Conservation (phyloP, 768 basidiomycete species). For the Leccinum imitatum region DNA sequence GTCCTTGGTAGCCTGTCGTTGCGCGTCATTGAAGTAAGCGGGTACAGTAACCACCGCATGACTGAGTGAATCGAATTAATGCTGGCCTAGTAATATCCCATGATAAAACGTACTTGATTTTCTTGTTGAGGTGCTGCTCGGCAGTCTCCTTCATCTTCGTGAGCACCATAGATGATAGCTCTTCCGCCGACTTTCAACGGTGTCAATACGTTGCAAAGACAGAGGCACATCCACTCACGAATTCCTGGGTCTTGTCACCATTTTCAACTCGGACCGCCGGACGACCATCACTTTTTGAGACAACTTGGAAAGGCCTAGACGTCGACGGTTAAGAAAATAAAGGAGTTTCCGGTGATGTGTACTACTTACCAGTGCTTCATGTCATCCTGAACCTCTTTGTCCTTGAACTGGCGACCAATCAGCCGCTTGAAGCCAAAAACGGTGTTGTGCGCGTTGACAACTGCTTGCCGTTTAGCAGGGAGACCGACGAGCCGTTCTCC, state of each 20-base stretch:
- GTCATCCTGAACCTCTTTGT: slow-evolving; percentile 93
- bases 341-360: not conserved
- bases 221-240: slow-evolving; percentile 50
- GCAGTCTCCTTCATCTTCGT: slow-evolving; percentile 96
- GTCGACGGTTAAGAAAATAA: slow-evolving; percentile 1
- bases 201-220: slow-evolving; percentile 7
- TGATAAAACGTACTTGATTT: slow-evolving; percentile 71
- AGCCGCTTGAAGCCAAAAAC: slow-evolving; percentile 93
- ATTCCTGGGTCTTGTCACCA: slow-evolving; percentile 77
- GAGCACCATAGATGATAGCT: slow-evolving; percentile 85
- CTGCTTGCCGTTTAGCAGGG: slow-evolving; percentile 95
- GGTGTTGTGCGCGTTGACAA: slow-evolving; percentile 93
- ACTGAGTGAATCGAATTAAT: slow-evolving; percentile 35
- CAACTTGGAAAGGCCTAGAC: slow-evolving; percentile 77
- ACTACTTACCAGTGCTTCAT: slow-evolving; percentile 71
- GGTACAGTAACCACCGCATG: slow-evolving; percentile 94
- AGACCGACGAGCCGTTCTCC: slow-evolving; percentile 95
- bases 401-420: slow-evolving; percentile 90
- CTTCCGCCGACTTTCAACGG: slow-evolving; percentile 68
- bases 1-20: slow-evolving; percentile 97
- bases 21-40: slow-evolving; percentile 99
- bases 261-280: slow-evolving; percentile 85
- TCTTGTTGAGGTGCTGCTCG: slow-evolving; percentile 89
- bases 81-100: not conserved
- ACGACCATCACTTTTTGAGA: slow-evolving; percentile 67